Base-by-base conservation (phyloP, 2,329 filamentous ascomycete genomes). In the Fusarium poae region DNA sequence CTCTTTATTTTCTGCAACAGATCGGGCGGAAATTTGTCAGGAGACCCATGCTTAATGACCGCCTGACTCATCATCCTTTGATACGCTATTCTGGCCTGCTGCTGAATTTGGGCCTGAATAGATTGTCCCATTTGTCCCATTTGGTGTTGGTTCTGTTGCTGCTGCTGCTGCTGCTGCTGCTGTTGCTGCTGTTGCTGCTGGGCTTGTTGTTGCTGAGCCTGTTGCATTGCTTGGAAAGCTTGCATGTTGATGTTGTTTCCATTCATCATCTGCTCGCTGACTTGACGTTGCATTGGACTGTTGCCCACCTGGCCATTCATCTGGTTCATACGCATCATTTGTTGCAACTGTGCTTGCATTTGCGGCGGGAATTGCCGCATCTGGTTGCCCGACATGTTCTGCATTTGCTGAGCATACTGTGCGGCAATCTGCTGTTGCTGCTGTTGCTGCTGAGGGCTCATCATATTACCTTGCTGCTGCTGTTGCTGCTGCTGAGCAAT, bases 1-100 rank as follows among this genome's bases (percentile, higher is more conserved):
- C 77, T 72, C 73, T 84, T 86, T 29, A 86, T 81, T 32, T 79
- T 80, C 0, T 84, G 80, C 29, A 83, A 58, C 2, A 79, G 53
- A 0, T 87, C 85, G 0, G 71, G 77, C 0, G 86, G 85, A 5
- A 88, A 82, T 30, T 81, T 80, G 23, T 82, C 80, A 3, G 70
- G 57, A 1, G 81, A 79, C 13, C 83, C 83, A 56, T 77, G 84
- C 20, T 80, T 81, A 3, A 71, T 70, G 1, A 76, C 74, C 6
- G 76, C 70, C 6, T 58, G 55, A 13, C 64, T 69, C 11, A 87
- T 66, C 54, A 82, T 75, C 51, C 78, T 79, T 13, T 76, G 62
- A 46, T 82, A 86, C 1, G 86, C 59, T 4, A 72, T 42, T 9
- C 79, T 74, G 7, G 80, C 79, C 4, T 76, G 67, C 8, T 71